Evolutionary conservation across 306 rosid species (phyloP).

Genomic region (Herpetospermum pedunculosum): DNA sequence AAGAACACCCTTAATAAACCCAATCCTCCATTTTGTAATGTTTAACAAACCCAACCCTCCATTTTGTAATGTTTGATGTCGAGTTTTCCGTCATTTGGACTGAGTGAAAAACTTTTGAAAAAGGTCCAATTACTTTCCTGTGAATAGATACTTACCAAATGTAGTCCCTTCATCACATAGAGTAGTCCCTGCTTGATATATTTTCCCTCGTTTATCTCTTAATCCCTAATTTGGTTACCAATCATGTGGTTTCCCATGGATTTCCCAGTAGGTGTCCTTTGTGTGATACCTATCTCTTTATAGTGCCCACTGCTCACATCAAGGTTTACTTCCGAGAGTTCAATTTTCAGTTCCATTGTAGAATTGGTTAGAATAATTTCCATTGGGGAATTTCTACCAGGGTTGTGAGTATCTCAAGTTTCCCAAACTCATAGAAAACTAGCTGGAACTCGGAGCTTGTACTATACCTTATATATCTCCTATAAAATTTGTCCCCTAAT

Average conservation of each 20-base stretch:
- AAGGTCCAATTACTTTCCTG: background rate
- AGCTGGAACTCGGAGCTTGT: background rate
- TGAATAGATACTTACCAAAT: background rate
- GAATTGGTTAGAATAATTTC: background rate
- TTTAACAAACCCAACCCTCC: background rate
- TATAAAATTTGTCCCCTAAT: background rate
- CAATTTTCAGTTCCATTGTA: background rate
- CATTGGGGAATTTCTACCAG: background rate
- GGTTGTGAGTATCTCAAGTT: background rate
- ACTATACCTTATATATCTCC: background rate
- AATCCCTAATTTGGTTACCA: background rate
- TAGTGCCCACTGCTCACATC: background rate
- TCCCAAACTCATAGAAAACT: background rate
- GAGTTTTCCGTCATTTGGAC: background rate
- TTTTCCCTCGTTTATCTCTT: background rate
- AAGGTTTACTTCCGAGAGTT: background rate
- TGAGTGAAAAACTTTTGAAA: background rate
- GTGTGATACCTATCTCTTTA: background rate
- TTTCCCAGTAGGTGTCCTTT: background rate
- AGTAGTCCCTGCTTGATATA: background rate
- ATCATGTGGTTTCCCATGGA: background rate
- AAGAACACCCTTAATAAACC: background rate
- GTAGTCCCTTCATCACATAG: background rate
- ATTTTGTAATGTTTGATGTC: background rate
- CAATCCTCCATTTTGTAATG: background rate